Base-by-base conservation (phyloP, 305 asterid genomes). In the Fraxinus velutina region DNA sequence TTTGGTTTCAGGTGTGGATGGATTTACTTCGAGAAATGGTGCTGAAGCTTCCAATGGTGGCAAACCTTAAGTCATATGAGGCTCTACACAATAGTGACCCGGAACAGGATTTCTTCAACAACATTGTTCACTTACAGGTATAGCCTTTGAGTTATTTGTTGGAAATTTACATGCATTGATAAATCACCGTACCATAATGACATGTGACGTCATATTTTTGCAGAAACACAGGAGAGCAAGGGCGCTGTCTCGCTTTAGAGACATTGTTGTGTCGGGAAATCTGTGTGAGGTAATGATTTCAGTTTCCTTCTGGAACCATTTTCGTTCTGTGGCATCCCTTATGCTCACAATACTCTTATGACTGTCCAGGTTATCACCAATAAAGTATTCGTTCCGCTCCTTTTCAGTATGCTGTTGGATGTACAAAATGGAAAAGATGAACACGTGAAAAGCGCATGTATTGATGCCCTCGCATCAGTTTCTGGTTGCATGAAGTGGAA, bases 181-280 rank as follows among this genome's bases (percentile, higher is more conserved):
- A 39, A 80, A 64, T 78, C 79, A 30, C 10, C 77, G 81, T 50
- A 36, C 73, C 82, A n/a, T 62, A 72, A 17, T 72, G 50, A 33
- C 44, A 60, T 42, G 68, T 78, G 32, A 73, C 80, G 36, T 70
- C 77, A 78, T 77, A 17, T 83, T 87, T 78, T 81, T 91, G 84
- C 85, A 96, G 99, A 96, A 92, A 91, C 98, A 91, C 85, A 89
- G 94, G 89, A 91, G 95, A 85, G 97, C 97, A 9, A 94, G 90
- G 92, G 99, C 98, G 57, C 84, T 96, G 85, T 79, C 88, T 80
- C 97, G 95, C 81, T 92, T 92, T 88, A 83, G 82, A 79, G 91
- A 76, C 80, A 83, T 82, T 70, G 89, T 89, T 86, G 79, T 84
- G 79, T 88, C 89, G 9, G 91, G 87, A 75, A 85, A 71, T 88